Base-by-base conservation (phyloP, 1,284 basidiomycete species). In the Ganoderma leucocontextum region DNA sequence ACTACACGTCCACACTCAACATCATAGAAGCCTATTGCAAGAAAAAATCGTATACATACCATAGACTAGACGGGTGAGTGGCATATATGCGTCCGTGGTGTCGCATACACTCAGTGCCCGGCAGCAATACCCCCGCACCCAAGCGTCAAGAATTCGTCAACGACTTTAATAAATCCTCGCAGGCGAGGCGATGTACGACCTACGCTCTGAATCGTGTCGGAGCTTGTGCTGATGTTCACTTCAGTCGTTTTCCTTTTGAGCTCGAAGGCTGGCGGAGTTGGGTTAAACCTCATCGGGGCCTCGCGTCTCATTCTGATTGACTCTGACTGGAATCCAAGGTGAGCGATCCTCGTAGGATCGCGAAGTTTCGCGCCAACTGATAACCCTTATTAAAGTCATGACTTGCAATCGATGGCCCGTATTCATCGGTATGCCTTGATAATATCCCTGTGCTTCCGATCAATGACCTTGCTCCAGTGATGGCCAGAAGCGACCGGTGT, bases 321-420 rank as follows among this genome's bases (percentile, higher is more conserved):
- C 79, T 96, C 94, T 61, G 97, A 99, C 78, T 99, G 98, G 95
- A 97, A 97, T 80, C 95, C 95, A 57, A 94, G 92, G 94, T 92
- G 63, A 64, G 80, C 61, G 0, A 58, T 55, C 53, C 39, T 22
- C 17, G 10, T 22, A 4, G 5, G 4, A 22, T 60, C 9, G 12
- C 5, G 29, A 0, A 2, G 7, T 3, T 17, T 33, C 4, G 4
- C 25, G 8, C 25, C 17, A 42, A 12, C 58, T 60, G 15, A 60
- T 5, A 4, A 41, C 17, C 42, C 13, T 25, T 5, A 8, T 25
- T 15, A n/a, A 61, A 94, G 93, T 73, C 93, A 94, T 74, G 97
- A 99, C 80, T 81, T 96, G 19, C 97, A 99, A 80, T 94, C 97
- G 1, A 99, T 99, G 97, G 97, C 96, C 63, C 90, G 98, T 60